Conservation (phyloP, 2,329 filamentous ascomycete species). For the Fusarium dimerum region DNA sequence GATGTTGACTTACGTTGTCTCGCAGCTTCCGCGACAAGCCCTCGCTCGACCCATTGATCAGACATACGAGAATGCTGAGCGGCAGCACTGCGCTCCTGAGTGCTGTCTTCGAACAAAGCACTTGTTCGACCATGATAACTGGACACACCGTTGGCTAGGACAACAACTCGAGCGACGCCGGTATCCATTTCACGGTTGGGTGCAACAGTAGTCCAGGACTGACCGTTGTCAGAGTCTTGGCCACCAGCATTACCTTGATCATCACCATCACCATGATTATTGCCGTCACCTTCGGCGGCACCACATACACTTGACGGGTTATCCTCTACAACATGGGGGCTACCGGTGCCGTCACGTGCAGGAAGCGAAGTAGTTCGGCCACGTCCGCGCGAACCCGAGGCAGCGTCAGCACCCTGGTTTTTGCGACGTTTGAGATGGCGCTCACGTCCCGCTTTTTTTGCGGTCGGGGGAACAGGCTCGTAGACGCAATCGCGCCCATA, state of each 20-base stretch:
- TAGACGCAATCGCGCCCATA: conserved; percentile 19
- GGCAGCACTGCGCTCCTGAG: conserved; percentile 22
- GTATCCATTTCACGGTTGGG: conserved; percentile 14
- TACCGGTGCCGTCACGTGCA: no score
- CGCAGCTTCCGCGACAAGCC: conserved; percentile 32
- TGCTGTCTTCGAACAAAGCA: conserved; percentile 44
- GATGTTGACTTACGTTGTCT: conserved; percentile 30
- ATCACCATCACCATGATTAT: conserved; percentile 2
- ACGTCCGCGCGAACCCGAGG: not conserved
- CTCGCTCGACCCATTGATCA: conserved; percentile 44
- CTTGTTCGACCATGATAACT: conserved; percentile 53
- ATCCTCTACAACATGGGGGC: no score
- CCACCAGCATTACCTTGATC: conserved; percentile 4
- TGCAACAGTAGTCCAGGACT: conserved; percentile 8
- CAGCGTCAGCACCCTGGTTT: not conserved
- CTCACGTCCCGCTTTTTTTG: conserved; percentile 17
- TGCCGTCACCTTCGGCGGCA: not conserved
- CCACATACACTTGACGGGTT: no score
- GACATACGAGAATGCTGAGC: conserved; percentile 28
- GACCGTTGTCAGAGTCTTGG: not conserved
- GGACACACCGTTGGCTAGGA: conserved; percentile 42
- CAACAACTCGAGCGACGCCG: conserved; percentile 38
- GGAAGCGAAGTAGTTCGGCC: no score
- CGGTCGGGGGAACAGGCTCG: conserved; percentile 28
- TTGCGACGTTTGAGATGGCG: conserved; percentile 13